Percentiles rank a stretch among this genome's conserved stretches.
These are phyloP conservation scores for Camillea tinctor DNA, from an alignment of 2,329 filamentous ascomycete species.

Conservation along the genomic window DNA sequence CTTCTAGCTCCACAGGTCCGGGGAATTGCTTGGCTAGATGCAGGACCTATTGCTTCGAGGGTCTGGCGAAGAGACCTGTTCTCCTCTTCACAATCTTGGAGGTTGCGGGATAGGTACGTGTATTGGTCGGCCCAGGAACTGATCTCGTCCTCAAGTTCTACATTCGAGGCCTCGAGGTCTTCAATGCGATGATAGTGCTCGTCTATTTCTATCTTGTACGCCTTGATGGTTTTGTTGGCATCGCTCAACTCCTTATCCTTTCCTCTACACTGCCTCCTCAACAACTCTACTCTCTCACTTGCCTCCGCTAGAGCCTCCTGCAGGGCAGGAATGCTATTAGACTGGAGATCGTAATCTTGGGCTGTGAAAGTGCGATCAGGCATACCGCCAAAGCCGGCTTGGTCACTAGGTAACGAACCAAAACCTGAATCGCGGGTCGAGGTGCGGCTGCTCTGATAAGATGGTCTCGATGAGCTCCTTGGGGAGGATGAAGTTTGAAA, in stretches of 20 bases:
- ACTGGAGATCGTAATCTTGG: slow-evolving; percentile 19
- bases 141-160: not conserved
- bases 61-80: not conserved
- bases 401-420: slow-evolving; percentile 24
- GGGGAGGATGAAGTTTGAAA: slow-evolving; percentile 12
- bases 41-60: slow-evolving; percentile 9
- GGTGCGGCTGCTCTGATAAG: slow-evolving; percentile 14
- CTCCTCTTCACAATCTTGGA: not conserved
- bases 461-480: slow-evolving; percentile 8
- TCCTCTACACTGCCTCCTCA: slow-evolving; percentile 11
- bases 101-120: not conserved
- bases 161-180: not conserved
- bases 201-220: slow-evolving; percentile 9
- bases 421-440: slow-evolving; percentile 19
- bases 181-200: slow-evolving; percentile 12
- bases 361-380: slow-evolving; percentile 24
- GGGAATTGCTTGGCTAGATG: slow-evolving; percentile 11
- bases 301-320: slow-evolving; percentile 21
- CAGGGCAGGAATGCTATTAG: slow-evolving; percentile 17
- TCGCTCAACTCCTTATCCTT: slow-evolving; percentile 13
- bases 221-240: slow-evolving; percentile 13
- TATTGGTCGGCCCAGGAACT: not conserved
- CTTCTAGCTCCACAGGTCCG: slow-evolving; percentile 12
- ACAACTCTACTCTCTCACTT: slow-evolving; percentile 16
- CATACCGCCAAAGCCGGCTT: slow-evolving; percentile 21